Evolutionary conservation across 305 asterid species (phyloP), one percentile per base, ranked within the genome.

Genomic region (Rubia peregrina): DNA sequence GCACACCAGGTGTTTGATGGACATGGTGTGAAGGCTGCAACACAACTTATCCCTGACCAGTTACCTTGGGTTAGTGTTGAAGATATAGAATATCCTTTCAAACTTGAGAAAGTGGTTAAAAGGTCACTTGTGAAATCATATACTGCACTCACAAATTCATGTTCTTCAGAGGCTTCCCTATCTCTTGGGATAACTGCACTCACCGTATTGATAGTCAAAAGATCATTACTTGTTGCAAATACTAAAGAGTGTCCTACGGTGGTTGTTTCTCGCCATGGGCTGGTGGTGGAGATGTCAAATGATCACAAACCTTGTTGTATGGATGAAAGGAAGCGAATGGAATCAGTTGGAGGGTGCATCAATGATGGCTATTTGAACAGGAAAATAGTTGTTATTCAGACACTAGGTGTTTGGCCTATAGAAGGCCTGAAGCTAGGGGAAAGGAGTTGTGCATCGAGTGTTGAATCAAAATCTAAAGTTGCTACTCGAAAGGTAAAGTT

Each of bases 181-280:
- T 86, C 98, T 44, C 88, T 95, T 30, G 97, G 98, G 78, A 92
- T 97, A 2, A 88, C 98, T 36, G 97, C 93, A 22, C 85, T 92
- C 61, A 90, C 97, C 41, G 98, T 96, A 69, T 87, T 90, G 89
- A 87, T 92, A 70, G 89, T 85, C 64, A 97, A 95, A 73, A 82
- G 98, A 74, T 90, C 98, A 75, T 76, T 92, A 75, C 95, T 92
- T 11, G 97, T 92, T 38, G 96, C 97, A 61, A 90, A 92, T 78
- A 97, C 92, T 36, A 96, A 97, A 74, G 98, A 92, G 46, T 92
- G 96, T 70, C 76, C 96, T 65, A 97, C 98, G 2, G 92, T 92
- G 2, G 92, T 92, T 44, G 74, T 92, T 65, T 92, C 98, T 57
- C 86, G 93, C 61, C 68, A 77, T 9, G 97, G 95, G 66, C 69